phyloP scores from a whole-genome alignment of 331 rosid species.

The Rhamnella rubrinervis region DNA sequence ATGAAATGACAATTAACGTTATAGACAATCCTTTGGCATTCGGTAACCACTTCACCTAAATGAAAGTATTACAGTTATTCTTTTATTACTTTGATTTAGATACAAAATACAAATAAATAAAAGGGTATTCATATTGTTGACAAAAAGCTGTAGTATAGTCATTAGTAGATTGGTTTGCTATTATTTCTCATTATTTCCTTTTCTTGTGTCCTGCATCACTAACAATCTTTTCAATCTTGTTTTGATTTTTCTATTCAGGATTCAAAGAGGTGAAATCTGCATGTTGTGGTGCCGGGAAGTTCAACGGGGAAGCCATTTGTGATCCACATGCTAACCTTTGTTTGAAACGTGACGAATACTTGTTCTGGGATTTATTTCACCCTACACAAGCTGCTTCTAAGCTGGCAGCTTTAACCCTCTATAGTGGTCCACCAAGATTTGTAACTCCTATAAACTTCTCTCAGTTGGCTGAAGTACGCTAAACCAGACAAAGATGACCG shows the following conservation, averaged over 20 bases:
- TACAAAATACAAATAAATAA: neutral
- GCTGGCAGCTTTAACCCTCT: slow-evolving; percentile 25
- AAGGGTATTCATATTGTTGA: too few relatives aligned
- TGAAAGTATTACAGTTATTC: neutral
- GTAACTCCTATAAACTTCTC: slow-evolving; percentile 26
- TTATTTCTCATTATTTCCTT: too few relatives aligned
- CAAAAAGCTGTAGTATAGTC: too few relatives aligned
- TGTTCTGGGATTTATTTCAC: slow-evolving; percentile 36
- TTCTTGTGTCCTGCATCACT: too few relatives aligned
- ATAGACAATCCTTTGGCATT: slow-evolving; percentile 22
- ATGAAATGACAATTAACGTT: slow-evolving; percentile 23
- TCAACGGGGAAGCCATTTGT: slow-evolving; percentile 27
- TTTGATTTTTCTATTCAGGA: neutral
- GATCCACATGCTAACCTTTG: slow-evolving; percentile 15
- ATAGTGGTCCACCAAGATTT: slow-evolving; percentile 1
- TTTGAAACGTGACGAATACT: neutral
- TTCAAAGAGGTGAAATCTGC: slow-evolving; percentile 22
- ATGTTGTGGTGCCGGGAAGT: slow-evolving; percentile 31
- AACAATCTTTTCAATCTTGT: neutral
- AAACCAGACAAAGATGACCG: too few relatives aligned
- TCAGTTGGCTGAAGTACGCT: slow-evolving; percentile 17
- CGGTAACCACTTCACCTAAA: slow-evolving; percentile 14
- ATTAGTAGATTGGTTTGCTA: too few relatives aligned
- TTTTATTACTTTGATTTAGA: neutral
- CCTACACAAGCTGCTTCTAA: slow-evolving; percentile 26